Evolutionary conservation across 2,329 filamentous ascomycete species (phyloP).

Genomic region (Teratosphaeria viscida): DNA sequence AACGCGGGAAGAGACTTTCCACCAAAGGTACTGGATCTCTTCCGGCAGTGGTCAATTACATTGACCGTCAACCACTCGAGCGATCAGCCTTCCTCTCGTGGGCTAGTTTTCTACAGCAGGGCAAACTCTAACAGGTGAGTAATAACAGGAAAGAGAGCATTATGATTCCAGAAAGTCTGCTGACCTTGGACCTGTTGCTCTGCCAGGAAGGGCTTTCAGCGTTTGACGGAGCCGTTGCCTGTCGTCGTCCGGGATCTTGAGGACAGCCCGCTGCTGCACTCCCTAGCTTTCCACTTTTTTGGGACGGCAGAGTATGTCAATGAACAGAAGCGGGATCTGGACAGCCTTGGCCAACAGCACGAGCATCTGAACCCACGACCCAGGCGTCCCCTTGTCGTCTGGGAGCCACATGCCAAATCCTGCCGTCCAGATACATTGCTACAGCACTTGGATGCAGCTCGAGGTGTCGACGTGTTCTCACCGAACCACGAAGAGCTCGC

Average conservation of each 20-base stretch:
- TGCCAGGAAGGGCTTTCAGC: constrained; percentile 9
- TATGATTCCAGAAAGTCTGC: background rate
- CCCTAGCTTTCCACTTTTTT: constrained; percentile 17
- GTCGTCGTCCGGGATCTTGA: constrained; percentile 8
- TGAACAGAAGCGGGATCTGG: constrained; percentile 6
- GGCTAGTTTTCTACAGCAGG: constrained; percentile 15
- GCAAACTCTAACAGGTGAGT: constrained; percentile 3
- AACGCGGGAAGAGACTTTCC: constrained; percentile 17
- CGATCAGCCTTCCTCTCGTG: constrained; percentile 12
- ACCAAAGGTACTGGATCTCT: constrained; percentile 4
- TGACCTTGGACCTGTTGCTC: constrained; percentile 1
- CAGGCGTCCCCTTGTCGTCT: constrained; percentile 13
- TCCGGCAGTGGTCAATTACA: constrained; percentile 13
- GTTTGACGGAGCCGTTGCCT: constrained; percentile 15
- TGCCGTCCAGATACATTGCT: constrained; percentile 12
- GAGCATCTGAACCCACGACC: background rate
- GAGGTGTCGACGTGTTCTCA: constrained; percentile 18
- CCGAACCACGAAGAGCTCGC: constrained; percentile 21
- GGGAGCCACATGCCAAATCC: constrained; percentile 21
- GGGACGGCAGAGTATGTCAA: constrained; percentile 10
- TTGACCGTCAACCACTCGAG: constrained; percentile 7
- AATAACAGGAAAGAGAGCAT: constrained; percentile 1
- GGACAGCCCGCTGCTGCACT: constrained; percentile 1
- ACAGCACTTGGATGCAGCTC: constrained; percentile 8
- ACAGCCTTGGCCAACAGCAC: background rate